Evolutionary conservation across 2,329 filamentous ascomycete genomes (phyloP), one percentile per base, ranked within the genome.

Genomic region (Fusarium succisae): DNA sequence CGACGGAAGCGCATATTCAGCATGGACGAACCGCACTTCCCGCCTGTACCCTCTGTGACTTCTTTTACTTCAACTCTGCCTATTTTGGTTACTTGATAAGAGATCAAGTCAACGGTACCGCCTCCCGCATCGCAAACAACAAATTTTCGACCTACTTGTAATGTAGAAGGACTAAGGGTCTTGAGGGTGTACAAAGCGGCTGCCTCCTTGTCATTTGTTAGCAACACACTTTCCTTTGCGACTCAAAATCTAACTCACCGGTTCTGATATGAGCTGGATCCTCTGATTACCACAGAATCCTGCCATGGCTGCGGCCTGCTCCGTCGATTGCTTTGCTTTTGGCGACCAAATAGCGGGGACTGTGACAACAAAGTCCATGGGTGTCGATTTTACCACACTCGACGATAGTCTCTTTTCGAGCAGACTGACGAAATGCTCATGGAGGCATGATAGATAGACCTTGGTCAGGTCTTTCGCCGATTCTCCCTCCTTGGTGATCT

Each of bases 331-430:
- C 58, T 88, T 89, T 37, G 88, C 87, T 10, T 82, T 81, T 50
- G 89, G 87, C 43, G 85, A 87, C 89, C 89, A 91, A 13, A 91
- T 87, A 10, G 88, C 88, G 1, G 89, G 89, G 1, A 90, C 88
- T 0, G 89, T 89, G 26, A 90, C 80, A 50, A 90, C 84, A 63
- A 89, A 89, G 61, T 90, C 84, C 69, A 88, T 83, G 1, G 85
- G 82, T 1, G 82, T 88, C 24, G 80, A 83, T 8, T 80, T 79
- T 10, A 88, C 79, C 26, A 86, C 81, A 5, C 80, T 81, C 3
- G 79, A 77, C 5, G 85, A 85, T 3, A 89, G 77, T 9, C 83
- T 81, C 44, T 82, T 78, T 47, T 83, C 80, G 22, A 90, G 78
- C 2, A 83, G 82, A 53, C 82, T 81, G 68, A 86, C 80, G 8